These are phyloP conservation scores for Acanthamoeba divionensis DNA, from an alignment of 208 protist species.

Conservation along the genomic window DNA sequence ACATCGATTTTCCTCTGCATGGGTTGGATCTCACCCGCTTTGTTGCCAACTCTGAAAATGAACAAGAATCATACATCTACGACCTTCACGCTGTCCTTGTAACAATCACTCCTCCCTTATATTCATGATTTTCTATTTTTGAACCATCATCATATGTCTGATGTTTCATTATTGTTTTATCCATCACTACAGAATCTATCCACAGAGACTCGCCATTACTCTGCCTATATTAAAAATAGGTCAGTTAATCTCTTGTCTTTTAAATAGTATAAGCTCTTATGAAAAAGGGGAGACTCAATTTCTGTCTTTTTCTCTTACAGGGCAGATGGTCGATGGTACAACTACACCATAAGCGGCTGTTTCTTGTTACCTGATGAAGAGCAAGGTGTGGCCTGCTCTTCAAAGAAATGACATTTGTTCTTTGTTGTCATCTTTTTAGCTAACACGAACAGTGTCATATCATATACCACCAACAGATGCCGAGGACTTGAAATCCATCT, in stretches of 20 bases:
- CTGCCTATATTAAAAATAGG: too few relatives aligned
- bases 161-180: not conserved
- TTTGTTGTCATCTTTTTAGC: too few relatives aligned
- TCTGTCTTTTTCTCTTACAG: not conserved
- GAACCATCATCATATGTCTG: not conserved
- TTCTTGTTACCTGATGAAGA: not conserved
- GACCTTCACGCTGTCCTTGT: too few relatives aligned
- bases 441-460: too few relatives aligned
- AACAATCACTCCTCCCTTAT: too few relatives aligned
- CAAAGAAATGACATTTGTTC: too few relatives aligned
- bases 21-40: not conserved
- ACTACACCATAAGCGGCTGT: conserved; percentile 3
- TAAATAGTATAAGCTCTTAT: not conserved
- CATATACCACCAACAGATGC: not conserved
- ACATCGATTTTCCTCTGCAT: not conserved
- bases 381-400: too few relatives aligned
- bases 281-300: not conserved
- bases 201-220: not conserved
- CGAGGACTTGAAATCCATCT: not conserved
- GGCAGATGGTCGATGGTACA: not conserved
- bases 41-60: too few relatives aligned
- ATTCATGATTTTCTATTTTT: not conserved
- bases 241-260: not conserved
- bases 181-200: not conserved
- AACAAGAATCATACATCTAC: too few relatives aligned